Percentiles rank a stretch among this genome's conserved stretches.
Evolutionary conservation across 257 asterid species (phyloP).

Genomic region (Fraxinus cuspidata): DNA sequence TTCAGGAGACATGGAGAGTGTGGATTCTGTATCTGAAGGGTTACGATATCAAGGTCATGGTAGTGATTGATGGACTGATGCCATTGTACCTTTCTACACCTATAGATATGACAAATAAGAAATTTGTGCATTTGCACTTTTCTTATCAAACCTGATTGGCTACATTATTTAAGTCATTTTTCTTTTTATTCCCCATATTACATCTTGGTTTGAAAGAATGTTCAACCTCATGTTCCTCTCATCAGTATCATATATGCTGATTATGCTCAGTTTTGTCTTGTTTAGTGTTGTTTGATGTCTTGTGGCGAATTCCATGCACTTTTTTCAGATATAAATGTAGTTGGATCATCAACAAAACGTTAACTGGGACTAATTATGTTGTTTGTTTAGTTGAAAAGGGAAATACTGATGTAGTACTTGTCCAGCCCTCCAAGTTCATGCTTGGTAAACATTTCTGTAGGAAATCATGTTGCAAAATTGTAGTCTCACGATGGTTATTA

Average conservation of each 20-base stretch:
- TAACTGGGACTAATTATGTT: neutral
- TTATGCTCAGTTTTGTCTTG: neutral
- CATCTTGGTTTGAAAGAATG: neutral
- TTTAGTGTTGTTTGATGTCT: neutral
- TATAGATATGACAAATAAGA: neutral
- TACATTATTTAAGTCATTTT: neutral
- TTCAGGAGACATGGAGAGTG: conserved; percentile 60
- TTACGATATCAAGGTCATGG: conserved; percentile 53
- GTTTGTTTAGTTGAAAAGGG: neutral
- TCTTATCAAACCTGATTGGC: neutral
- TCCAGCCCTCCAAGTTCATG: neutral
- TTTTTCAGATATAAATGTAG: neutral
- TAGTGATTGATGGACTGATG: conserved; percentile 42
- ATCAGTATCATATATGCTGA: neutral
- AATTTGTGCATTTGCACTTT: neutral
- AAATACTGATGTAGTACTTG: neutral
- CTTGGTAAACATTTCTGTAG: neutral
- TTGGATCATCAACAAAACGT: neutral
- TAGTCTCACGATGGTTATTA: neutral
- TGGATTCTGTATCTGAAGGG: conserved; percentile 53
- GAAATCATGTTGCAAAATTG: neutral
- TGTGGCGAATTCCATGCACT: neutral
- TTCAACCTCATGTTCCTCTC: neutral
- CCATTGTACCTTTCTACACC: conserved; percentile 31
- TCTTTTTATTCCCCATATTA: neutral